Evolutionary conservation across 441 rosid genomes (phyloP), one percentile per base, ranked within the genome.

Genomic region (Adansonia madagascariensis): DNA sequence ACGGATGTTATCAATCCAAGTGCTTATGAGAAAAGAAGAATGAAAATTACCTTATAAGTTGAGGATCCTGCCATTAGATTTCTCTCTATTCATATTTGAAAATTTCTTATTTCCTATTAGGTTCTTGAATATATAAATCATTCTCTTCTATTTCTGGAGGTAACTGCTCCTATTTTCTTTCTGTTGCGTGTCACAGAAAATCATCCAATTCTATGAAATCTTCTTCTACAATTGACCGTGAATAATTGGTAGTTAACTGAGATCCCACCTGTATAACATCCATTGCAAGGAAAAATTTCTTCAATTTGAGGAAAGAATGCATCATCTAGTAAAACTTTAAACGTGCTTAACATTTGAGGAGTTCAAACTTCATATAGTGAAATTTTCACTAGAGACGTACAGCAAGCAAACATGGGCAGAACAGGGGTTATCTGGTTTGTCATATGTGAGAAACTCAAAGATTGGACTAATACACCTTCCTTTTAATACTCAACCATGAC

Each of bases 191-290:
- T 63, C 67, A 62, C 11, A 6, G 18, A 41, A 17, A 65, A 65
- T 65, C 70, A 0, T 65, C 24, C 70, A 65, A 65, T 17, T 65
- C 70, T 65, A 65, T 17, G 14, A 41, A 65, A 41, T 65, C 50
- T 65, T 41, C 70, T 65, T 41, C 85, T 43, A 82, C 17, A 77
- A 85, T 80, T 55, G 89, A 75, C 57, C 24, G 49, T 43, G 80
- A 71, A 12, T 67, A 72, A 44, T 79, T 60, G 11, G 71, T 12
- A 43, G 75, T 52, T 60, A 72, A 75, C 75, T 64, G 77, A 77
- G 84, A 74, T 46, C 68, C 55, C 80, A 75, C 86, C 94, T 86
- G 79, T 79, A 82, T 2, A 56, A 18, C 56, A 84, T 55, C 55
- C 64, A 59, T n/a, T 35, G n/a, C 31, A 82, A 12, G 71, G 24